A percentile compares a stretch with the other conserved stretches of the same genome.
These are phyloP conservation scores for Phialophora chinensis DNA, from an alignment of 2,329 filamentous ascomycete species.

Conservation along the genomic window DNA sequence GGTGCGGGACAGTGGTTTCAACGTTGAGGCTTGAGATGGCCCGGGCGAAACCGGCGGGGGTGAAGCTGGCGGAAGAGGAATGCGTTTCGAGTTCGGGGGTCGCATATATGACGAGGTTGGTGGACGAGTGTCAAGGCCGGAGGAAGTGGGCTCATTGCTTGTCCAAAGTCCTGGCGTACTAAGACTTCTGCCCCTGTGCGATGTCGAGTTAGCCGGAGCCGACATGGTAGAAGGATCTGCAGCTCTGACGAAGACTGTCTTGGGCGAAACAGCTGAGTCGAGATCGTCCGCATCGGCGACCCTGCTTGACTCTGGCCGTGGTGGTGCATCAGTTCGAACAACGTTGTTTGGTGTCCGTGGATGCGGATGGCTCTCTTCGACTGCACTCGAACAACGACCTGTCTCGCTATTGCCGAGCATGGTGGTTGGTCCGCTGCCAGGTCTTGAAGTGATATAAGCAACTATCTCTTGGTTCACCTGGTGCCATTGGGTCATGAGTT, in stretches of 20 bases:
- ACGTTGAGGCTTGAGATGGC: conserved; percentile 39
- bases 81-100: conserved; percentile 29
- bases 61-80: conserved; percentile 29
- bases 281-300: background rate
- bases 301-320: background rate
- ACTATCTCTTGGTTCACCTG: conserved; percentile 73
- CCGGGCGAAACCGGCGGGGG: conserved; percentile 26
- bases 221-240: conserved; percentile 26
- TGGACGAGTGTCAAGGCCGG: conserved; percentile 11
- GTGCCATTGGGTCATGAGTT: conserved; percentile 75
- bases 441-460: conserved; percentile 56
- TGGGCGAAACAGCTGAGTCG: conserved; percentile 33
- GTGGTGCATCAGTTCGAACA: background rate
- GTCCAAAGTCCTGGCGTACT: conserved; percentile 24
- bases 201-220: conserved; percentile 17
- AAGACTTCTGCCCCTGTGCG: conserved; percentile 23
- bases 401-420: conserved; percentile 10
- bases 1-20: conserved; percentile 33
- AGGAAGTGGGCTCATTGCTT: conserved; percentile 3
- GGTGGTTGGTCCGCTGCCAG: conserved; percentile 13
- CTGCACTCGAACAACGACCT: conserved; percentile 3
- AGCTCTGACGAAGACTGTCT: conserved; percentile 28
- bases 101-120: conserved; percentile 22
- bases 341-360: background rate
- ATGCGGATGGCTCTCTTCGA: conserved; percentile 2